Base-by-base conservation (phyloP, 768 basidiomycete species). In the Butyriboletus loyo region DNA sequence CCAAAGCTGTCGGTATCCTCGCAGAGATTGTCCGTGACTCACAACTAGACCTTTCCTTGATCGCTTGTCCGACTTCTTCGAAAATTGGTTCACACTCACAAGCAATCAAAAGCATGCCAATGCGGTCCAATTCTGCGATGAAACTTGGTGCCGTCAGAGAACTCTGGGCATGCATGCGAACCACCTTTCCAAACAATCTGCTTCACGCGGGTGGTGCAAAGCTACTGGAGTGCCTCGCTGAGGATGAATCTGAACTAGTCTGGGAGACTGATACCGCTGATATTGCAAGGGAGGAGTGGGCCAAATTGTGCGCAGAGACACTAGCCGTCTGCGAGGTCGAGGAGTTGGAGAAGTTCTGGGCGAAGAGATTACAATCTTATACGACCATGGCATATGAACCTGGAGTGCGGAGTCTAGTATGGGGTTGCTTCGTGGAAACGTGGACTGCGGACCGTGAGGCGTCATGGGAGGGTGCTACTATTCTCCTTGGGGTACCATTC, bases 401-500 rank as follows among this genome's bases (percentile, higher is more conserved):
- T 25, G 73, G 74, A 25, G 73, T 78, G 36, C 75, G 76, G n/a
- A 71, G 72, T 24, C 50, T 69, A 0, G 76, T 86, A 7, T 92
- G 89, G 89, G 67, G 72, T 27, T 68, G 68, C 22, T 84, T 83
- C 57, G 71, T 77, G 21, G 74, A 80, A 50, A 73, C 72, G 19
- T 91, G 89, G 87, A 71, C 65, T 47, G 70, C 72, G 14, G 73
- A 76, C 44, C 58, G 58, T 3, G 72, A 73, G 15, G 74, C 73
- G 1, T 69, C 65, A 19, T 88, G 82, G 83, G 81, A 85, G 53
- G 76, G 77, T 14, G 77, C 77, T 19, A 67, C 78, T 15, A 63
- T 78, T 21, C 65, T 80, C 17, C 72, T 89, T 22, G 76, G 76
- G 27, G 73, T 82, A 46, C 89, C 88, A 7, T 91, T 89, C 58